Percentiles rank a stretch among this genome's conserved stretches.
These are phyloP conservation scores for Backusella mclennaniae DNA, from an alignment of 192 early-diverging fungal species.

Conservation along the genomic window DNA sequence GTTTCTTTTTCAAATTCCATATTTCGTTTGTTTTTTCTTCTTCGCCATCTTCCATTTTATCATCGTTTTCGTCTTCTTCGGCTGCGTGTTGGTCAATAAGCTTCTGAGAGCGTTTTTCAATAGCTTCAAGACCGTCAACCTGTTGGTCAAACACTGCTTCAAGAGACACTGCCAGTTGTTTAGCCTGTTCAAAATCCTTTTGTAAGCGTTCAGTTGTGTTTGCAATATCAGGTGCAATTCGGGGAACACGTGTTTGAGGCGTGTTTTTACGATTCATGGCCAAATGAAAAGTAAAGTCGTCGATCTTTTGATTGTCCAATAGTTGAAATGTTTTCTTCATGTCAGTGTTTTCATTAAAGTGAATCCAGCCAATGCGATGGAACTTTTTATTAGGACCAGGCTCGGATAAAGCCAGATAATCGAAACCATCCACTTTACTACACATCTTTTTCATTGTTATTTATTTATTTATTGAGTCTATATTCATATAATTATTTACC, in stretches of 20 bases:
- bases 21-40: constrained; percentile 5
- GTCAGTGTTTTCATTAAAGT: constrained; percentile 87
- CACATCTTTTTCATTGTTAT: constrained; percentile 46
- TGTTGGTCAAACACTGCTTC: constrained; percentile 51
- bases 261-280: constrained; percentile 47
- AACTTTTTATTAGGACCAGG: constrained; percentile 82
- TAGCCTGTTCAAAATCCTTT: constrained; percentile 70
- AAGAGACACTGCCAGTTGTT: constrained; percentile 50
- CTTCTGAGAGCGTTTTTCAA: constrained; percentile 31
- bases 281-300: constrained; percentile 54
- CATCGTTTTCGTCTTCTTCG: not conserved
- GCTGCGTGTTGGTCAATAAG: constrained; percentile 9
- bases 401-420: constrained; percentile 82
- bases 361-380: constrained; percentile 92
- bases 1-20: constrained; percentile 34
- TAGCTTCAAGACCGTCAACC: constrained; percentile 19
- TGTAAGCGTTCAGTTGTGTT: constrained; percentile 67
- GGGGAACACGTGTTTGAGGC: constrained; percentile 43
- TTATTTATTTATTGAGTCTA: not conserved
- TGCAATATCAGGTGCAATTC: constrained; percentile 68
- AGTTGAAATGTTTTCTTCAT: constrained; percentile 65
- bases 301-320: constrained; percentile 57
- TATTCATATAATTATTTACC: constrained; percentile 34
- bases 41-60: not conserved
- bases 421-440: constrained; percentile 72